phyloP scores from a whole-genome alignment of 139 green algal genomes.

The Pleodorina starrii region DNA sequence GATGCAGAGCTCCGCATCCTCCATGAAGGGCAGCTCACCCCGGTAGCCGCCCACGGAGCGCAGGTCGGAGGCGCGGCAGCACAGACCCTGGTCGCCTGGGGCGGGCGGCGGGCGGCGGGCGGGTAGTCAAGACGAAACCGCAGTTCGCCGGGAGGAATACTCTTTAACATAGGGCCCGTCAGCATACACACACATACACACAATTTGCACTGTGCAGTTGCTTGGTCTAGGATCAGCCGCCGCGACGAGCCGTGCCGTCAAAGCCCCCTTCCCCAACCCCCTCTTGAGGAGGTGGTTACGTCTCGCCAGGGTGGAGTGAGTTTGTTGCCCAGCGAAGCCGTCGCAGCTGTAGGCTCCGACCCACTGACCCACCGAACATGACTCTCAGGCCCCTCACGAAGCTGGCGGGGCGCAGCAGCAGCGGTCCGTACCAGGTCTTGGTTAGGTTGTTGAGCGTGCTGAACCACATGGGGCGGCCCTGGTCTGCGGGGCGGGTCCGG shows the following conservation, averaged over 20 bases:
- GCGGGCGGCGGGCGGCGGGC: not conserved
- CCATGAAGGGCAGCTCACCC: slow-evolving; percentile 79
- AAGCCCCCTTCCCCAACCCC: no score
- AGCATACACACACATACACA: no score
- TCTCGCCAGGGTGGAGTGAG: no score
- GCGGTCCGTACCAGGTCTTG: slow-evolving; percentile 69
- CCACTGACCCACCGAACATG: slow-evolving; percentile 77
- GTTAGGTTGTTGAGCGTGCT: slow-evolving; percentile 74
- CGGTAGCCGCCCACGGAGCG: slow-evolving; percentile 71
- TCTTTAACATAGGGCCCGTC: no score
- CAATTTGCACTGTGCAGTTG: no score
- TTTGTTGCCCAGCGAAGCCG: no score
- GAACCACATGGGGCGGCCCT: slow-evolving; percentile 58
- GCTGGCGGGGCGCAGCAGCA: slow-evolving; percentile 70
- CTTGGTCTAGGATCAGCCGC: no score
- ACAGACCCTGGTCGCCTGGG: slow-evolving; percentile 80
- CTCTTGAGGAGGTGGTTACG: no score
- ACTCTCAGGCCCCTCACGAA: slow-evolving; percentile 68
- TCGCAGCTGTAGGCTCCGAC: no score
- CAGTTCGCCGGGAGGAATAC: no score
- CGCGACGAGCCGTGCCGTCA: no score
- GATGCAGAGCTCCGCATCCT: slow-evolving; percentile 86
- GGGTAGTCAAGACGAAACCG: no score
- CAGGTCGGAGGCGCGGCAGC: slow-evolving; percentile 75
- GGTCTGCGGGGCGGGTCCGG: slow-evolving; percentile 19